A percentile compares a stretch with the other conserved stretches of the same genome.
Conservation (phyloP, 2,329 filamentous ascomycete species). For the Phoma sp. region DNA sequence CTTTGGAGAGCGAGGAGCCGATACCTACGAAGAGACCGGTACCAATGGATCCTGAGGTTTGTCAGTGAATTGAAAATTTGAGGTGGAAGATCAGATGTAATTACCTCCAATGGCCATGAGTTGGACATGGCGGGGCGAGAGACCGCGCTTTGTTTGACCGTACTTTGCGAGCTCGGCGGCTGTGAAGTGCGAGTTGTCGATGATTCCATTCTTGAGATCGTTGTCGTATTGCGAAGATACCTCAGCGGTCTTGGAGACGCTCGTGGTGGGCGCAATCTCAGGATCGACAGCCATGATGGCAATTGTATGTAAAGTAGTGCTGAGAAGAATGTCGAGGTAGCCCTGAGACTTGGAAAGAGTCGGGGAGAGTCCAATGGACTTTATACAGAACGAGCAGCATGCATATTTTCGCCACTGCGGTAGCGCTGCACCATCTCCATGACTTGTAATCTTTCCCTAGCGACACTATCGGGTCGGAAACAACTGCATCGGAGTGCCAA, state of each 20-base stretch:
- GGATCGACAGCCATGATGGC: constrained; percentile 14
- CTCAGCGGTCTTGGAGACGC: constrained; percentile 2
- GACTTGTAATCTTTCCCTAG: constrained; percentile 20
- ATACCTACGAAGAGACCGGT: constrained; percentile 74
- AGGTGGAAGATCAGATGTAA: too few relatives aligned
- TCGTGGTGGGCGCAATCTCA: constrained; percentile 7
- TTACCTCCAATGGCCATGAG: constrained; percentile 67
- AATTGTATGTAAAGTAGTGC: neutral
- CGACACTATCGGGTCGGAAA: too few relatives aligned
- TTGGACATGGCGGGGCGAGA: constrained; percentile 59
- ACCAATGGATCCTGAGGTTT: constrained; percentile 66
- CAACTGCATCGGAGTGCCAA: constrained; percentile 7
- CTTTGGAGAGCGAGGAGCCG: constrained; percentile 54
- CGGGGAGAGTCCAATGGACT: neutral
- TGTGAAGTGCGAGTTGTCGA: constrained; percentile 16
- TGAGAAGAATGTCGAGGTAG: neutral
- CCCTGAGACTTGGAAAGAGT: constrained; percentile 4
- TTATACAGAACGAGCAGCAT: constrained; percentile 2
- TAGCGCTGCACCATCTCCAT: neutral
- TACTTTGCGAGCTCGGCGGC: constrained; percentile 17
- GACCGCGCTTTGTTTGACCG: constrained; percentile 45
- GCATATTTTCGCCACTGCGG: neutral
- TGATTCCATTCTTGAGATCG: constrained; percentile 9
- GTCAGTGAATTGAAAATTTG: neutral
- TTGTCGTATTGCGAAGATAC: constrained; percentile 7